Base-by-base conservation (phyloP, 1,284 basidiomycete species). In the Ganoderma meredithae region DNA sequence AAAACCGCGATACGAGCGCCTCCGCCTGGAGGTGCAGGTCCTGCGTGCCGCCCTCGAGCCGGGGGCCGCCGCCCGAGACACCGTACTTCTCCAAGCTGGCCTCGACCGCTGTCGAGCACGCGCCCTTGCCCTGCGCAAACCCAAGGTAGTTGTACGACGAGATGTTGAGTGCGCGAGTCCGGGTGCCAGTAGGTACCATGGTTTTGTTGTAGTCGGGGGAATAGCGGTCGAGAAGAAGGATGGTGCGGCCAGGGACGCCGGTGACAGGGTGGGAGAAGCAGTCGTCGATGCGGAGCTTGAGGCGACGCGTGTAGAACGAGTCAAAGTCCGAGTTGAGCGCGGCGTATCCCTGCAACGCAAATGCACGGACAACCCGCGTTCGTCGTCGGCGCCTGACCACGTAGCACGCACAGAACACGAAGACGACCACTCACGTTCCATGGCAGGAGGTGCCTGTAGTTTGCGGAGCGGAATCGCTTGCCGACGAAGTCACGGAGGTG, bases 61-160 rank as follows among this genome's bases (percentile, higher is more conserved):
- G 88, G 12, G 92, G 79, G 27, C 95, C 95, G 69, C 90, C 91
- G 0, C 91, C 85, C 15, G 91, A 89, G 43, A 98, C 83, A 52
- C 97, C 96, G 76, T 95, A 96, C 8, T 90, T 88, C 67, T 84
- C 85, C 76, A 98, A 88, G 13, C 85, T 82, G 73, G 93, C 91
- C 77, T 97, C 95, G 19, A 96, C 96, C 0, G 94, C 94, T 76
- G 99, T 97, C 1, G 97, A 94, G 76, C 96, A 98, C 12, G 94
- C 94, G 36, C 98, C 97, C 17, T 90, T 88, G 33, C 93, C 95
- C 79, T 98, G 96, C 0, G 97, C 97, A 77, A 99, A 99, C 6
- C 98, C 97, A 75, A 99, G 95, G 79, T 99, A 99, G 83, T 99
- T 99, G 86, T 99, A 99, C 6, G 96, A 98, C 10, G 96, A 97